Evolutionary conservation across 2,329 filamentous ascomycete species (phyloP), one percentile per base, ranked within the genome.

Genomic region (Penicillium nordicum): DNA sequence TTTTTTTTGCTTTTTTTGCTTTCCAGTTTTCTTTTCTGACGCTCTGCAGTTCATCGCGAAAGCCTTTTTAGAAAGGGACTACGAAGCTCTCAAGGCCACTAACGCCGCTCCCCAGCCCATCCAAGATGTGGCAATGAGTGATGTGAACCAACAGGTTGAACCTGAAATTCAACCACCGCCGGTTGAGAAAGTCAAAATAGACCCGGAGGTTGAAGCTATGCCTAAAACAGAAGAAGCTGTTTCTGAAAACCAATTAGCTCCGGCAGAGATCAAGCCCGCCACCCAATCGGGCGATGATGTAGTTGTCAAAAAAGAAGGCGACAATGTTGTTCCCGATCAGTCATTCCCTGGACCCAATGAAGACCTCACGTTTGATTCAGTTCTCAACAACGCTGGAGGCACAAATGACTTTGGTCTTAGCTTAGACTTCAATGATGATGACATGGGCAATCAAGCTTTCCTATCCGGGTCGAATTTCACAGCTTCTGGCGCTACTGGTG

Each of bases 341-440:
- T 57, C 64, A 38, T 61, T 65, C 25, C 58, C 69, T 34, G 64
- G 61, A 23, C 47, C 60, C 7, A 64, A 64, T 14, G 71, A 73
- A 16, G 74, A 74, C 3, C 67, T 78, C 56, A 74, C 74, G 44
- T 77, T 78, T 53, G 73, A 75, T 48, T 72, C 74, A 1, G 70
- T 74, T 57, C 71, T 77, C 37, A 69, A 73, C 21, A 69, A 73
- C 14, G 63, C 64, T 23, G 67, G 67, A 6, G 67, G 65, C 4
- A 58, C 63, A 8, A 73, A 71, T 51, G 71, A 73, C 34, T 75
- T 77, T 45, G 69, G 72, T 45, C 68, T 78, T 16, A 69, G 74
- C 56, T 63, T 76, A 23, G 72, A 74, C 55, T 74, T 77, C 63
- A 69, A 68, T 21, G 70, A 76, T 50, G 71, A 74, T 47, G 67